A percentile compares a stretch with the other conserved stretches of the same genome.
phyloP scores from a whole-genome alignment of 169 alveolate species.

The Eimeria zaria region DNA sequence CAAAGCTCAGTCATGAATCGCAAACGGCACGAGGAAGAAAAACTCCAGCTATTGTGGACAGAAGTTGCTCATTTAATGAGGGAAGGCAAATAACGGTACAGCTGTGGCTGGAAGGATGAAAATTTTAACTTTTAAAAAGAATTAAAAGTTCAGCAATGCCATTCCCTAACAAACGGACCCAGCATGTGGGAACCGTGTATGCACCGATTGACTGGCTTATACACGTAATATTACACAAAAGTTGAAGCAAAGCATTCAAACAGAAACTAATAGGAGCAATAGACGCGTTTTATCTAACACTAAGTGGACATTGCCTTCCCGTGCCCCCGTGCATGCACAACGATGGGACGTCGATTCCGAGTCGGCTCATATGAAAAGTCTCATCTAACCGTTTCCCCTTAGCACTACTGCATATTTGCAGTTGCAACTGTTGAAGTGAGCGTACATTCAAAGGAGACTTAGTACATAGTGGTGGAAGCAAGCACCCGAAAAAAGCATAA shows the following conservation, averaged over 20 bases:
- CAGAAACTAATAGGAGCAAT: not conserved
- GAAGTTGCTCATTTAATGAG: not conserved
- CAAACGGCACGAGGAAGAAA: not conserved
- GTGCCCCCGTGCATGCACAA: conserved; percentile 12
- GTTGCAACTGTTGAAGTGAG: not conserved
- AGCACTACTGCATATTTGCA: not conserved
- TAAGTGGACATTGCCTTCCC: not conserved
- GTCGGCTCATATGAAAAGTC: not conserved
- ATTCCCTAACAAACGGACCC: not conserved
- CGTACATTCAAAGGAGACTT: not conserved
- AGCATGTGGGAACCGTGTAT: not conserved
- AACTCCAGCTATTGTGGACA: not conserved
- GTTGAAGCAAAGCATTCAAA: not conserved
- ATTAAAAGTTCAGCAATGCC: not conserved
- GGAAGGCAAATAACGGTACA: not conserved
- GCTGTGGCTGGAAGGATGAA: not conserved
- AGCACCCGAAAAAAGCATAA: not conserved
- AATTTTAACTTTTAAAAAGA: not conserved
- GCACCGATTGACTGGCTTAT: not conserved
- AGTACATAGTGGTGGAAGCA: not conserved
- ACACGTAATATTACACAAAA: not conserved
- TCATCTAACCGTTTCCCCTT: not conserved
- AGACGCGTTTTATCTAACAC: not conserved
- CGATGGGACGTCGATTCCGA: not conserved
- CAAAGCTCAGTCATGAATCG: not conserved